Base-by-base conservation (phyloP, 768 basidiomycete species). In the Fibroporia radiculosa region DNA sequence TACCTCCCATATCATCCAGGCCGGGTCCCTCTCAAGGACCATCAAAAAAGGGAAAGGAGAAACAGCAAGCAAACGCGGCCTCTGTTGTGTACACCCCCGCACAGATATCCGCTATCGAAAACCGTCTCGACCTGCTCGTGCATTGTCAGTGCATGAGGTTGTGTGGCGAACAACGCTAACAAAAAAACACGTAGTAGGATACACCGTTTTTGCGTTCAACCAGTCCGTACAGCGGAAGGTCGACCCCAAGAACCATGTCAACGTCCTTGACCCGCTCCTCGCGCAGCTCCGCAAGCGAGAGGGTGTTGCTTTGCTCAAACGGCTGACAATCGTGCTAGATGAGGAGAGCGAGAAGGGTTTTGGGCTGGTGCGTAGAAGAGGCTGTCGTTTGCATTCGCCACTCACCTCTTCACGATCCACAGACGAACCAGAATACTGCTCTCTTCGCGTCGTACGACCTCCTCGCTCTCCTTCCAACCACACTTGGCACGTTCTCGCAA, bases 321-420 rank as follows among this genome's bases (percentile, higher is more conserved):
- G 89, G 39, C 59, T 93, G 44, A 89, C 80, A n/a, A 81, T 93
- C 40, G 68, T 85, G 10, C 70, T 91, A 7, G 83, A 90, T 49
- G 79, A 88, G 54, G 84, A 82, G 32, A 90, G 89, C 55, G 86
- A 91, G 60, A 90, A 88, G 60, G 85, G 89, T 1, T 84, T 86
- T 54, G 86, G 88, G 24, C 59, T 91, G 59, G 87, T 91, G 45
- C 51, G 72, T 64, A 24, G 4, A 10, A 8, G 29, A 8, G 29
- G 29, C 29, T 31, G 29, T 31, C 29, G 29, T 31, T 8, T n/a
- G 7, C 27, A 22, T 32, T n/a, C 11, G 24, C 5, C 35, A 14
- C n/a, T 16, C 44, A 6, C 18, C 16, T 14, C 47, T 31, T 40
- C 34, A 13, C 37, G n/a, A 12, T 42, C 23, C 39, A 2, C 56